phyloP scores from a whole-genome alignment of 441 rosid species.

The Biscutella laevigata region DNA sequence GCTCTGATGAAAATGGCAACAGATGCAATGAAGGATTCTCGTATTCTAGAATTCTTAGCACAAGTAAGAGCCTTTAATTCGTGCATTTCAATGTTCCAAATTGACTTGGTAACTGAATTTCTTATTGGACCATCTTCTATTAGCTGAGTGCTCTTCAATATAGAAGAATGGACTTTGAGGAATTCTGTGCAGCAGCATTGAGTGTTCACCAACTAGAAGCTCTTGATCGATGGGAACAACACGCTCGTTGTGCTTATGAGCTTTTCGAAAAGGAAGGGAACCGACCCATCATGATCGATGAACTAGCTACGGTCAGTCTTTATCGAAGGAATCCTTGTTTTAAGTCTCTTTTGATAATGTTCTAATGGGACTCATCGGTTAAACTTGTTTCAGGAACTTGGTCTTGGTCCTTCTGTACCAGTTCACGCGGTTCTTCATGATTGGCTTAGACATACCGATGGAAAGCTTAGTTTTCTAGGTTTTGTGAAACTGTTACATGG shows the following conservation, averaged over 20 bases:
- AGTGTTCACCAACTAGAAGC: conserved; percentile 88
- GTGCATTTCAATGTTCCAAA: background rate
- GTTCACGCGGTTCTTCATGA: conserved; percentile 86
- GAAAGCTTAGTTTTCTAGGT: conserved; percentile 83
- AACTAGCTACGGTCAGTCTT: conserved; percentile 60
- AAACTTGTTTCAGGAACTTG: conserved; percentile 58
- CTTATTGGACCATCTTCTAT: conserved; percentile 1
- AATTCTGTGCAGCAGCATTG: conserved; percentile 73
- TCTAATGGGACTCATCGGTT: background rate
- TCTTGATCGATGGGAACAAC: conserved; percentile 84
- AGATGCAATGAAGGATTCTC: conserved; percentile 87
- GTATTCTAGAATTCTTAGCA: conserved; percentile 67
- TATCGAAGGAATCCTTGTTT: background rate
- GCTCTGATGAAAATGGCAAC: conserved; percentile 76
- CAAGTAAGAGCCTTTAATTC: conserved; percentile 43
- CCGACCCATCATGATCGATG: conserved; percentile 79
- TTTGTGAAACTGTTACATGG: conserved; percentile 81
- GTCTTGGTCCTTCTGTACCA: conserved; percentile 75
- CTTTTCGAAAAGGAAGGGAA: conserved; percentile 90
- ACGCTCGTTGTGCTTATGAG: conserved; percentile 92
- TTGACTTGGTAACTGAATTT: background rate
- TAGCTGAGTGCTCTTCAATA: conserved; percentile 87
- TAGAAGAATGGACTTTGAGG: conserved; percentile 80
- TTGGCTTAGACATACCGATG: conserved; percentile 90
- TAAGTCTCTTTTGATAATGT: conserved; percentile 1